Conservation (phyloP, 495 filamentous ascomycete genomes). For the Hypoxylon trugodes region DNA sequence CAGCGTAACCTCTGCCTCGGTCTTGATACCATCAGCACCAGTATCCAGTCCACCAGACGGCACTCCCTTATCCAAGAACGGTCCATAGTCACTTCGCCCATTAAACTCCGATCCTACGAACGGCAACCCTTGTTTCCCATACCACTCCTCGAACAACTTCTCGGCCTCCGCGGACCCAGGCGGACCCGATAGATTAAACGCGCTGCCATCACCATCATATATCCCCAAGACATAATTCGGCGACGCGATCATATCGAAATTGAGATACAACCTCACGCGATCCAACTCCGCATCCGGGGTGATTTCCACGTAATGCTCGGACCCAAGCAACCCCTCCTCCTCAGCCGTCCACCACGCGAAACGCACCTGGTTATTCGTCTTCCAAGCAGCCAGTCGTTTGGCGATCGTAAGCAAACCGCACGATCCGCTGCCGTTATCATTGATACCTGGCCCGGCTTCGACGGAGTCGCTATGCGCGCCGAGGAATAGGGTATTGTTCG, state of each 20-base stretch:
- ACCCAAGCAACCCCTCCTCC: slow-evolving; percentile 71
- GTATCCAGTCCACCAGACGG: slow-evolving; percentile 73
- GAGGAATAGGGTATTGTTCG: slow-evolving; percentile 67
- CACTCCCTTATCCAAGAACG: slow-evolving; percentile 71
- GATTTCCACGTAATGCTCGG: slow-evolving; percentile 62
- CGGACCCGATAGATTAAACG: slow-evolving; percentile 69
- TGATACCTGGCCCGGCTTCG: slow-evolving; percentile 68
- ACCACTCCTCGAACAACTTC: slow-evolving; percentile 69
- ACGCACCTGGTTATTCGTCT: slow-evolving; percentile 70
- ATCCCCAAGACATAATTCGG: slow-evolving; percentile 74
- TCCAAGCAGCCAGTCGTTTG: slow-evolving; percentile 64
- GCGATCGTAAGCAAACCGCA: slow-evolving; percentile 72
- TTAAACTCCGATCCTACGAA: slow-evolving; percentile 64
- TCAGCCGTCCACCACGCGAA: slow-evolving; percentile 77
- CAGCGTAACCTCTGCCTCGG: slow-evolving; percentile 60
- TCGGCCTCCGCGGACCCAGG: slow-evolving; percentile 70
- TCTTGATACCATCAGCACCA: slow-evolving; percentile 74
- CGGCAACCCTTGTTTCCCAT: slow-evolving; percentile 50
- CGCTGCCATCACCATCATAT: slow-evolving; percentile 74
- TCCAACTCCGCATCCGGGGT: slow-evolving; percentile 51
- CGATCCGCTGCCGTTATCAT: slow-evolving; percentile 73
- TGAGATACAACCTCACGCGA: slow-evolving; percentile 73
- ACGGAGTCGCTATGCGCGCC: slow-evolving; percentile 79
- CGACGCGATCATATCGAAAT: slow-evolving; percentile 82
- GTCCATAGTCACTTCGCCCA: slow-evolving; percentile 73